phyloP scores from a whole-genome alignment of 352 stramenopile genomes.

The Pythium periplocum region DNA sequence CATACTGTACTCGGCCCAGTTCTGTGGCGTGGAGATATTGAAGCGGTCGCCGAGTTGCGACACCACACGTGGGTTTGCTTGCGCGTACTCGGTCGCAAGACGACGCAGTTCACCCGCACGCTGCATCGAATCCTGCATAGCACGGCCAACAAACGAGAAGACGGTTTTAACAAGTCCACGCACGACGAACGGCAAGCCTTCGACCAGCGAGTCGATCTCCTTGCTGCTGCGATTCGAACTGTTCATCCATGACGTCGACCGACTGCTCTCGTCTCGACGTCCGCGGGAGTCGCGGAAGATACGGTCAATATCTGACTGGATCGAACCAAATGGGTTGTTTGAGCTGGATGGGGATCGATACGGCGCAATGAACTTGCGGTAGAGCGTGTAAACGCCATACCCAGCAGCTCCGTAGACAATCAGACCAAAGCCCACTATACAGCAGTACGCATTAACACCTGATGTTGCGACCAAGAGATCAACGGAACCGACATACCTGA shows the following conservation, averaged over 20 bases:
- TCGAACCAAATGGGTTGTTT: conserved; percentile 30
- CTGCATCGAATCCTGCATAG: conserved; percentile 63
- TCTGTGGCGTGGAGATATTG: conserved; percentile 44
- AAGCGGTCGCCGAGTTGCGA: conserved; percentile 42
- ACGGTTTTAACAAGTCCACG: conserved; percentile 56
- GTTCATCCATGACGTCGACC: background rate
- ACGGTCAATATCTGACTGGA: conserved; percentile 47
- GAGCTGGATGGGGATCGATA: conserved; percentile 30
- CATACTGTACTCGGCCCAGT: conserved; percentile 76
- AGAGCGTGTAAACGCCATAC: conserved; percentile 70
- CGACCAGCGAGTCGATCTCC: conserved; percentile 48
- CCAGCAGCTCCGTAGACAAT: conserved; percentile 59
- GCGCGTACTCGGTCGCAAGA: conserved; percentile 46
- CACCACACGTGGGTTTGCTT: conserved; percentile 42
- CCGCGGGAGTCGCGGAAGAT: conserved; percentile 30
- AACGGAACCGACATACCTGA: conserved; percentile 38
- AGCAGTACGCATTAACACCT: background rate
- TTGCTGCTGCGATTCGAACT: conserved; percentile 15
- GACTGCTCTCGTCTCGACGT: background rate
- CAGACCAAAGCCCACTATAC: conserved; percentile 62
- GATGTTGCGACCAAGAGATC: background rate
- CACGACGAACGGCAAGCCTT: conserved; percentile 56
- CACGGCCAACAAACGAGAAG: conserved; percentile 55
- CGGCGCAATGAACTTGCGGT: conserved; percentile 50
- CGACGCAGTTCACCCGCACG: conserved; percentile 49